Evolutionary conservation across 2,329 filamentous ascomycete species (phyloP).

Genomic region (Calonectria pseudoturangicola): DNA sequence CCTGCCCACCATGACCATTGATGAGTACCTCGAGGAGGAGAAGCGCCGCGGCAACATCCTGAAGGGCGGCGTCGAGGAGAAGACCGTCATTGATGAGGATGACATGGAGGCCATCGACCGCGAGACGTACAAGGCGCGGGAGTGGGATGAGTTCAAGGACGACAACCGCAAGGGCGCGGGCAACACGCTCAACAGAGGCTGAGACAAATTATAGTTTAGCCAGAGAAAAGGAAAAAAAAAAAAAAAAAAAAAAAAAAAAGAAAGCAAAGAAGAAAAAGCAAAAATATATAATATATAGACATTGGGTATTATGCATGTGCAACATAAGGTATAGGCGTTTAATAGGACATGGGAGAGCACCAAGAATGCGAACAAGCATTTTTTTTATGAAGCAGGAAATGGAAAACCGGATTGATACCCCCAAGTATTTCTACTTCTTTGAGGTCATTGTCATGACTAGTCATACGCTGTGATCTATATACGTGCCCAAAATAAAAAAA

Average conservation of each 20-base stretch:
- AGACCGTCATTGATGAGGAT: slow-evolving; percentile 89
- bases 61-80: slow-evolving; percentile 88
- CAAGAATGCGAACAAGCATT: slow-evolving; percentile 7
- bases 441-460: slow-evolving; percentile 16
- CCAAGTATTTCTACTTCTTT: slow-evolving; percentile 19
- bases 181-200: slow-evolving; percentile 88
- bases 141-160: slow-evolving; percentile 97
- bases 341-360: slow-evolving; percentile 16
- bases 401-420: slow-evolving; percentile 40
- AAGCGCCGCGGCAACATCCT: slow-evolving; percentile 89
- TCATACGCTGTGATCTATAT: slow-evolving; percentile 28
- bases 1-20: slow-evolving; percentile 97
- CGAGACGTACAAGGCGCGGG: slow-evolving; percentile 93
- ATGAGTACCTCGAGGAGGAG: slow-evolving; percentile 98
- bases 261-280: neutral
- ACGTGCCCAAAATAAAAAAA: neutral
- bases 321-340: slow-evolving; percentile 28
- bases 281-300: neutral
- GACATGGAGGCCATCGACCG: slow-evolving; percentile 90
- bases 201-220: slow-evolving; percentile 19
- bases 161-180: slow-evolving; percentile 89
- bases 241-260: neutral
- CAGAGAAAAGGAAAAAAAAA: neutral
- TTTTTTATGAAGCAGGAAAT: slow-evolving; percentile 20
- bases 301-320: slow-evolving; percentile 8